Percentiles rank a stretch among this genome's conserved stretches.
Evolutionary conservation across 2,329 filamentous ascomycete genomes (phyloP).

Genomic region (Hypoxylon sp.): DNA sequence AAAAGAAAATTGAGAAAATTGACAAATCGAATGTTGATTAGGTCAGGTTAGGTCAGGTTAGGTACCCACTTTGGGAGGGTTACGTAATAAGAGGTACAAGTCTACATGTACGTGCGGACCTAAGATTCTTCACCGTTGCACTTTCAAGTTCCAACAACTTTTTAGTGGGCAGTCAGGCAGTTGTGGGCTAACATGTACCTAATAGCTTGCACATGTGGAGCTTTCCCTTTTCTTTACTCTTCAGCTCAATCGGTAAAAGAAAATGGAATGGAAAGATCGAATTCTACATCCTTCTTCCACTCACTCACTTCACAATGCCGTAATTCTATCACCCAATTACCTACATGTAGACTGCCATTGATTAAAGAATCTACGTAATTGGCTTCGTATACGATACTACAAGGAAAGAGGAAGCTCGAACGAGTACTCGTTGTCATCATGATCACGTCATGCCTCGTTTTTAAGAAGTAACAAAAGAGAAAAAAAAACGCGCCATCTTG

Average conservation of each 20-base stretch:
- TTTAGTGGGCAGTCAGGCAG: neutral
- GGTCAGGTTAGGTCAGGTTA: too few relatives aligned
- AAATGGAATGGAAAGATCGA: neutral
- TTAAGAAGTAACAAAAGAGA: too few relatives aligned
- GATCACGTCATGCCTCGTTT: conserved; percentile 29
- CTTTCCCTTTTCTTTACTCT: neutral
- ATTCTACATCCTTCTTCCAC: neutral
- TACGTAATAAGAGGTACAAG: conserved; percentile 18
- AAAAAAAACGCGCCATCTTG: conserved; percentile 32
- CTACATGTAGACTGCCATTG: neutral
- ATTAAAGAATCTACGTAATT: neutral
- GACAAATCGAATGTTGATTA: neutral
- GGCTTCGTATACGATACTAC: conserved; percentile 1
- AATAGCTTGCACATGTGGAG: too few relatives aligned
- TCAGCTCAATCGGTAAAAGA: conserved; percentile 2
- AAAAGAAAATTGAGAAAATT: conserved; percentile 15
- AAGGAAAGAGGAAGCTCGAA: conserved; percentile 8
- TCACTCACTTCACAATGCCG: neutral
- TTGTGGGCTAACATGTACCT: neutral
- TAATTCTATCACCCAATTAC: neutral
- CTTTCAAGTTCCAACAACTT: too few relatives aligned
- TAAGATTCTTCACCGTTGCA: neutral
- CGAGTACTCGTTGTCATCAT: conserved; percentile 10
- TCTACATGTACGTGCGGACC: neutral
- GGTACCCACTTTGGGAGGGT: conserved; percentile 5